phyloP scores from a whole-genome alignment of 768 basidiomycete genomes.

The Lentinus tigrinus region DNA sequence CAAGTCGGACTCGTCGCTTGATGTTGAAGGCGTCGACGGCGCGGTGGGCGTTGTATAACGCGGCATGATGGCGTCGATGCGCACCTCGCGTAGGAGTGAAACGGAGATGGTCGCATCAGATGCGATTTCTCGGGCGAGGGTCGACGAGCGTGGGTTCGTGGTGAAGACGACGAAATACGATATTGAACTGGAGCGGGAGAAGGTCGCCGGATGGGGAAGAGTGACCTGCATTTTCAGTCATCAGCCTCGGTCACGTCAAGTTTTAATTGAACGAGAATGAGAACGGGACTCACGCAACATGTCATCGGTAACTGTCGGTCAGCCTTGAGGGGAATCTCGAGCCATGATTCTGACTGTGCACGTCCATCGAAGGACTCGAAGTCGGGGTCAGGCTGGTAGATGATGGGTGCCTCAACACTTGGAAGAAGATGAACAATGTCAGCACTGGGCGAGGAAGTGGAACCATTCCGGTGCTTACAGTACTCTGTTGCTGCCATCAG shows the following conservation, averaged over 20 bases:
- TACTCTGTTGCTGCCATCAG: slow-evolving; percentile 41
- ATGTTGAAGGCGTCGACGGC: slow-evolving; percentile 28
- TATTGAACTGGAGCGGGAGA: slow-evolving; percentile 60
- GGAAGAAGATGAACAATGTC: slow-evolving; percentile 10
- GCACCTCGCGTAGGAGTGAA: slow-evolving; percentile 60
- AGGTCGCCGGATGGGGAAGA: slow-evolving; percentile 58
- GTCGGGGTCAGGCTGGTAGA: slow-evolving; percentile 58
- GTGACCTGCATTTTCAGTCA: slow-evolving; percentile 47
- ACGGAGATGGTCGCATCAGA: slow-evolving; percentile 71
- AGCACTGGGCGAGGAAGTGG: background rate
- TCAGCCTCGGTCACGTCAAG: background rate
- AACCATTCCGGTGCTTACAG: slow-evolving; percentile 39
- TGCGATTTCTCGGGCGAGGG: slow-evolving; percentile 62
- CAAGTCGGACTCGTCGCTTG: slow-evolving; percentile 46
- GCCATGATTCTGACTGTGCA: slow-evolving; percentile 51
- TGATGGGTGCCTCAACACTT: slow-evolving; percentile 65
- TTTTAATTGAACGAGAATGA: background rate
- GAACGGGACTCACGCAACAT: slow-evolving; percentile 61
- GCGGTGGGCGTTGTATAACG: slow-evolving; percentile 41
- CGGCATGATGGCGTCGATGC: slow-evolving; percentile 41
- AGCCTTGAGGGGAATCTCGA: slow-evolving; percentile 63
- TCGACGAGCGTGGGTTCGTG: slow-evolving; percentile 54
- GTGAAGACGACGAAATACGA: slow-evolving; percentile 75
- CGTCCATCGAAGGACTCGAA: slow-evolving; percentile 57
- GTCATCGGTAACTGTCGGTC: slow-evolving; percentile 62